A percentile compares a stretch with the other conserved stretches of the same genome.
phyloP scores from a whole-genome alignment of 768 basidiomycete species.

The Ramaria rubella region DNA sequence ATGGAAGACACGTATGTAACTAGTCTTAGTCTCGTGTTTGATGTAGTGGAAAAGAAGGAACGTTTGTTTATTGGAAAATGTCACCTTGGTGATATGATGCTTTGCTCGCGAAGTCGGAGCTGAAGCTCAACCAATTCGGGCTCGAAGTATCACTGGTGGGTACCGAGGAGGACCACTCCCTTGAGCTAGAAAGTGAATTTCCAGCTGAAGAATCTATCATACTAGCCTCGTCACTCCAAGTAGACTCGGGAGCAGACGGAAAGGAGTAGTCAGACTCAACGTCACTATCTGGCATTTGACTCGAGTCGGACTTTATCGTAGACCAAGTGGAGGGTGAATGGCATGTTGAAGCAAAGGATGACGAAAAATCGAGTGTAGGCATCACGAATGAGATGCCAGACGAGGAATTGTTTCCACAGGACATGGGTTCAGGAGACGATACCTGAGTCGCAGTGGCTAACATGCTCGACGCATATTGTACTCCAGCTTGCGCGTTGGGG shows the following conservation, averaged over 20 bases:
- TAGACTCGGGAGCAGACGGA: background rate
- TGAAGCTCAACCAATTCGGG: background rate
- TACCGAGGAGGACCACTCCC: background rate
- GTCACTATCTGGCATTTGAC: background rate
- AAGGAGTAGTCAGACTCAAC: background rate
- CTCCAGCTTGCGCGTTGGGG: background rate
- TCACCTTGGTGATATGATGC: background rate
- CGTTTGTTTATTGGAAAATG: too few species aligned
- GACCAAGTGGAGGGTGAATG: background rate
- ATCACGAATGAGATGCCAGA: slow-evolving; percentile 54
- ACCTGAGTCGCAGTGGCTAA: background rate
- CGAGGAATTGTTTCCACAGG: background rate
- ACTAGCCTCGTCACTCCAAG: background rate
- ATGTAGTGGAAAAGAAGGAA: too few species aligned
- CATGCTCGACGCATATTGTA: background rate
- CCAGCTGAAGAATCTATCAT: background rate
- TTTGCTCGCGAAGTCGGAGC: background rate
- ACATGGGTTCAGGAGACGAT: background rate
- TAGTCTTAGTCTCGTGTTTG: too few species aligned
- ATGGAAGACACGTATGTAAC: too few species aligned
- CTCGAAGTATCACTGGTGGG: too few species aligned
- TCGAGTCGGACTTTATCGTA: background rate
- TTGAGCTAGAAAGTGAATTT: background rate
- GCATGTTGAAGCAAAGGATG: slow-evolving; percentile 25
- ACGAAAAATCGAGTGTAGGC: slow-evolving; percentile 70